These are phyloP conservation scores for Dothiorella sarmentorum DNA, from an alignment of 2,329 filamentous ascomycete species.

Conservation along the genomic window DNA sequence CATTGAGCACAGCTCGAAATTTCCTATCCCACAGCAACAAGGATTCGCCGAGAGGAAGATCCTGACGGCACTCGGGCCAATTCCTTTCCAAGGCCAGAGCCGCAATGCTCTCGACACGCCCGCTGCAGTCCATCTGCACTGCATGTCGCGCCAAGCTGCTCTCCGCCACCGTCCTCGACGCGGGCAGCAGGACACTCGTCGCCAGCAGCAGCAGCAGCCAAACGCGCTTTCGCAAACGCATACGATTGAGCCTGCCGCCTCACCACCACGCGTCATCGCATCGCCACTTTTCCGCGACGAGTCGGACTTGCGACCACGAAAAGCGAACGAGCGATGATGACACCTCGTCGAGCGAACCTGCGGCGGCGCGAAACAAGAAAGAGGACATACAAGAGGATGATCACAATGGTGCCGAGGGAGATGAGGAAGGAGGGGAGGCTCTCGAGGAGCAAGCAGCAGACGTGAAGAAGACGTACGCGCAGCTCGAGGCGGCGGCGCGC, in stretches of 20 bases:
- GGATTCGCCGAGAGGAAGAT: too few species aligned
- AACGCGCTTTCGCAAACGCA: neutral
- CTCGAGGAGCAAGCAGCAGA: neutral
- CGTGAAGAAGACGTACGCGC: constrained; percentile 21
- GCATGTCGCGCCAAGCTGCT: constrained; percentile 8
- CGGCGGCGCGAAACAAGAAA: neutral
- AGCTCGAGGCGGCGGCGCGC: constrained; percentile 63
- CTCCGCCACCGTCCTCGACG: neutral
- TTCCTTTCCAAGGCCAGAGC: neutral
- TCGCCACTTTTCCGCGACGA: neutral
- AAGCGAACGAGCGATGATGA: neutral
- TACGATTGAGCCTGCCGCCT: neutral
- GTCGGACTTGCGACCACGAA: neutral
- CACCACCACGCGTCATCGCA: neutral
- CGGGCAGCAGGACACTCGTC: neutral
- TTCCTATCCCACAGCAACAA: too few species aligned
- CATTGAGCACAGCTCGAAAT: too few species aligned
- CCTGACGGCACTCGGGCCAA: neutral
- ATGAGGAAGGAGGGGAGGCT: neutral
- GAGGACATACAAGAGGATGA: neutral
- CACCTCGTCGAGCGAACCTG: neutral
- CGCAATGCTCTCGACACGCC: constrained; percentile 12
- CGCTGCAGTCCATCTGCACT: constrained; percentile 13
- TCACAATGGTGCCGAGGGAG: neutral
- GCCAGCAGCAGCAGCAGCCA: neutral